Evolutionary conservation across 1,139 yeast species (phyloP).

Genomic region (Blastobotrys apis): DNA sequence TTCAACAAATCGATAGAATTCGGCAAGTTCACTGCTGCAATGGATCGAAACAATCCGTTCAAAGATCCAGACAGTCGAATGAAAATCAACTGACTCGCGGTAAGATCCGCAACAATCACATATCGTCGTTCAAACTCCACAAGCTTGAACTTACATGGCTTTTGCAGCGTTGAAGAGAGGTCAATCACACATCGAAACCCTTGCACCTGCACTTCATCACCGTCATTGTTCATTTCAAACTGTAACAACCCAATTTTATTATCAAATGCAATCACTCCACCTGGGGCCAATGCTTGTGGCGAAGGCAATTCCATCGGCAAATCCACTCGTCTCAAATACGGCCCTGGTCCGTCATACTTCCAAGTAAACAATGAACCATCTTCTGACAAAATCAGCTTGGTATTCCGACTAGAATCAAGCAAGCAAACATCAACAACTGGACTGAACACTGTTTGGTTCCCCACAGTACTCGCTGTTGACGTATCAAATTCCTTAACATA

Average conservation of each 20-base stretch:
- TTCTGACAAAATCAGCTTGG: conserved; percentile 7
- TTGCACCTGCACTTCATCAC: background rate
- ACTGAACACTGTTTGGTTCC: conserved; percentile 12
- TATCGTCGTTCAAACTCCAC: conserved; percentile 12
- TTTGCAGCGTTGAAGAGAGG: conserved; percentile 4
- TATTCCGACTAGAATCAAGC: background rate
- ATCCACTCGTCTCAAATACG: conserved; percentile 5
- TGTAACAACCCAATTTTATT: conserved; percentile 8
- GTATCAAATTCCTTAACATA: conserved; percentile 6
- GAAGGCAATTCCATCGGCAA: conserved; percentile 1
- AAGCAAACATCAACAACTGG: conserved; percentile 7
- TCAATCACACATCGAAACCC: conserved; percentile 9
- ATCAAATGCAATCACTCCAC: conserved; percentile 11
- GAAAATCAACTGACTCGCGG: conserved; percentile 13
- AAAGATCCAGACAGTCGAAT: conserved; percentile 5
- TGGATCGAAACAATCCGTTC: conserved; percentile 4
- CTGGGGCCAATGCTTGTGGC: conserved; percentile 6
- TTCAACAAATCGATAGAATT: conserved; percentile 17
- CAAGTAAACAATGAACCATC: conserved; percentile 14
- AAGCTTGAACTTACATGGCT: conserved; percentile 5
- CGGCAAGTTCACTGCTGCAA: conserved; percentile 10
- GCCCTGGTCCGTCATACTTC: conserved; percentile 9
- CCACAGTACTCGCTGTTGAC: background rate
- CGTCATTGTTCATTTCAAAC: background rate
- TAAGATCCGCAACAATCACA: conserved; percentile 14